Evolutionary conservation across 2,329 filamentous ascomycete genomes (phyloP), one percentile per base, ranked within the genome.

Genomic region (Colletotrichum sublineola): DNA sequence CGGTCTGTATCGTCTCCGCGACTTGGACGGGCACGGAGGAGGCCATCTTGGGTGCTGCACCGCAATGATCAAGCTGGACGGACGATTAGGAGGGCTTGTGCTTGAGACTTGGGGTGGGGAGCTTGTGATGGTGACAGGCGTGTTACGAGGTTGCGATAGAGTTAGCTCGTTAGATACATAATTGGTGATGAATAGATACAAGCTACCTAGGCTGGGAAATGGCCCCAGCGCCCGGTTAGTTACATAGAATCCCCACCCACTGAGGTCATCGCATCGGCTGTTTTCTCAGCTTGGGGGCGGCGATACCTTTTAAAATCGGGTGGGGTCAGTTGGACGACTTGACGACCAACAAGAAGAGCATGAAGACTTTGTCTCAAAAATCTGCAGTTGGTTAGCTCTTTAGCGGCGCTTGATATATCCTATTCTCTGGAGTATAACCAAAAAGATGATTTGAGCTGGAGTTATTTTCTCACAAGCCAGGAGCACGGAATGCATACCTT

Each of bases 1-100:
- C 93, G 20, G 93, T 91, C 81, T 98, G 95, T 75, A 97, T 85
- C 44, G 92, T 92, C 77, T 94, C 93, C 57, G 94, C 93, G 69
- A 96, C 83, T 79, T 96, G 90, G 33, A 90, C 82, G 36, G 90
- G 87, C 24, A 89, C 81, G n/a, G 88, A 86, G 38, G 84, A 82
- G 44, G 92, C 92, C 71, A 63, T 77, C 66, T 64, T 63, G 57
- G 42, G 50, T n/a, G 20, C 40, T 60, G 24, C 15, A 14, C 14
- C 33, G 52, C 42, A 9, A 42, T 42, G 44, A 4, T 24, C 42
- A 36, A 36, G 7, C 20, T 50, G 42, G 36, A n/a, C 9, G 20
- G 36, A 31, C 12, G 5, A 53, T 50, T 20, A 8, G n/a, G n/a
- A 55, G 24, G 24, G 24, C 24, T 24, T 24, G 24, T 24, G 24